Evolutionary conservation across 2,329 filamentous ascomycete genomes (phyloP).

Genomic region (Hirsutella minnesotensis): DNA sequence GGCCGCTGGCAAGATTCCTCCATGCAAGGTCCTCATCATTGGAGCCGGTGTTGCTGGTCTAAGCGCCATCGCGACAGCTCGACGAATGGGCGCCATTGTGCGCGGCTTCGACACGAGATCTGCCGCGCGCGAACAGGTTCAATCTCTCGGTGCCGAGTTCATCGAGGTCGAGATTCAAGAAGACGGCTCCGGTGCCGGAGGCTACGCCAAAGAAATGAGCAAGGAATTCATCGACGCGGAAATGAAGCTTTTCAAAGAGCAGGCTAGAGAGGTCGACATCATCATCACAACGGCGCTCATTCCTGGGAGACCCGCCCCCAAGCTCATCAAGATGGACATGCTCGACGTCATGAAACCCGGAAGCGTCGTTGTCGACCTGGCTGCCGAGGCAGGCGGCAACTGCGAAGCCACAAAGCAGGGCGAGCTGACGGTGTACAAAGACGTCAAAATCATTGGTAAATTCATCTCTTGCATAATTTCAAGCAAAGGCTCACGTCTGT

Average conservation of each 20-base stretch:
- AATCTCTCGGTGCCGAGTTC: conserved; percentile 82
- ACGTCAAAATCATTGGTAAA: conserved; percentile 72
- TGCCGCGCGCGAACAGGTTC: conserved; percentile 80
- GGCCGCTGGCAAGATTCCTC: conserved; percentile 80
- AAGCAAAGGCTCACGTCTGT: neutral
- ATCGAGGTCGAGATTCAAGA: conserved; percentile 78
- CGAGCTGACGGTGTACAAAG: conserved; percentile 57
- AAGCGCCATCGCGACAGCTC: conserved; percentile 77
- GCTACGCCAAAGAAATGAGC: conserved; percentile 90
- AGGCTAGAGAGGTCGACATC: conserved; percentile 80
- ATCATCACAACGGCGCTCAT: conserved; percentile 90
- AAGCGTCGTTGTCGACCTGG: conserved; percentile 78
- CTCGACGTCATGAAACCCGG: conserved; percentile 80
- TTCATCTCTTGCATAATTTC: conserved; percentile 4
- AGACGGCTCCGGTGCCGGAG: conserved; percentile 72
- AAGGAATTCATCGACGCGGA: conserved; percentile 88
- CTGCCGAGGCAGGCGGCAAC: conserved; percentile 79
- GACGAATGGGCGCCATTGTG: conserved; percentile 78
- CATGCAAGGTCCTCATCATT: conserved; percentile 82
- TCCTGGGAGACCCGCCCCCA: conserved; percentile 71
- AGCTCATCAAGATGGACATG: conserved; percentile 71
- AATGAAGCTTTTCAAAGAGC: conserved; percentile 84
- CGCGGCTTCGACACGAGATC: conserved; percentile 83
- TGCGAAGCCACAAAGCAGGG: conserved; percentile 72
- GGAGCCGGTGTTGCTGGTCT: conserved; percentile 82